Evolutionary conservation across 2,329 filamentous ascomycete genomes (phyloP), one percentile per base, ranked within the genome.

Genomic region (Colletotrichum lini): DNA sequence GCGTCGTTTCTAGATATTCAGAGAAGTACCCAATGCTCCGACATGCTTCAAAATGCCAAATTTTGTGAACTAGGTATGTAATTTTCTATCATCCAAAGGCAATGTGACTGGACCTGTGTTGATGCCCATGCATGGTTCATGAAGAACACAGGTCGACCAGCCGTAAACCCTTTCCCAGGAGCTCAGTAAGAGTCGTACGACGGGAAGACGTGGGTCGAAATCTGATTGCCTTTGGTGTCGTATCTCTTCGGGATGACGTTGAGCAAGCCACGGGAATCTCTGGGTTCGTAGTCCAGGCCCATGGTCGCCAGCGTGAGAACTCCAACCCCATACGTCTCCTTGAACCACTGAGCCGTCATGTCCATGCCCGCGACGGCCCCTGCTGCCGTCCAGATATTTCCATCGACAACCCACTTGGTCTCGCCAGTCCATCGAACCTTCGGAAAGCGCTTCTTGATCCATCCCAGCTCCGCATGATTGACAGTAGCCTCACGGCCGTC

Each of bases 321-420:
- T 4, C 79, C 77, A 21, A 76, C 38, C 0, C 81, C 81, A 73
- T 75, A 82, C 2, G 74, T 78, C 58, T 81, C 76, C 60, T 80
- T 80, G 0, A 84, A 65, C 81, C 82, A 84, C 44, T 83, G 77
- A 10, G 82, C 75, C 65, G 82, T 73, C 79, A 83, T 82, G 21
- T 85, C 84, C 77, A 85, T 86, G 0, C 84, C 85, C 6, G 84
- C 84, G 18, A 82, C 75, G 0, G 84, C 83, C 16, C 85, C 85
- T 1, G 80, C 80, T 0, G 80, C 82, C 2, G 84, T 86, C 85
- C 85, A 86, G 40, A 86, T 78, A 47, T 85, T 84, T 0, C 79
- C 82, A 59, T 86, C 83, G 0, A 82, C 67, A 65, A 85, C 76
- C 83, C 84, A 87, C 72, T 85, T 82, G 68, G 79, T 80, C 35